phyloP scores from a whole-genome alignment of 306 rosid genomes.

The Glycyrrhiza uralensis region DNA sequence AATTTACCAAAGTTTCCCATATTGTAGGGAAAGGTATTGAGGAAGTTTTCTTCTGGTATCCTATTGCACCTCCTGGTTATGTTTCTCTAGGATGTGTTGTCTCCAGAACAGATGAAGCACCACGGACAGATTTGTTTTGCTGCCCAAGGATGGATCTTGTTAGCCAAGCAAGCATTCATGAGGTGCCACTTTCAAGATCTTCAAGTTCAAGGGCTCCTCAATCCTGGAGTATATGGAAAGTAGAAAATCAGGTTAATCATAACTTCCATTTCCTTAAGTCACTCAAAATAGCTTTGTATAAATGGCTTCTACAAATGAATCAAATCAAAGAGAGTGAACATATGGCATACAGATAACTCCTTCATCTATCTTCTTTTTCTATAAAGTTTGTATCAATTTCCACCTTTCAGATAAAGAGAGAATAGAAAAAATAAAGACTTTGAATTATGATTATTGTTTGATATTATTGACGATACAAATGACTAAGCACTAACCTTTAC shows the following conservation, averaged over 20 bases:
- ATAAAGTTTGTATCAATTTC: too few relatives aligned
- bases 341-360: too few relatives aligned
- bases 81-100: conserved; percentile 94
- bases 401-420: too few relatives aligned
- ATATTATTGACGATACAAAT: too few relatives aligned
- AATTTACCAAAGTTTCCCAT: conserved; percentile 88
- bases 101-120: conserved; percentile 77
- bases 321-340: too few relatives aligned
- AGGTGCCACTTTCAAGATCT: conserved; percentile 84
- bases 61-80: conserved; percentile 97
- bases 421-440: too few relatives aligned
- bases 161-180: conserved; percentile 79
- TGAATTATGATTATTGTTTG: too few relatives aligned
- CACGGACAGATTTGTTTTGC: conserved; percentile 59
- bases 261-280: conserved; percentile 7
- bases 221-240: conserved; percentile 99
- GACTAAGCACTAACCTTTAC: too few relatives aligned
- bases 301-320: conserved; percentile 1
- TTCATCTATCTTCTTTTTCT: too few relatives aligned
- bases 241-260: conserved; percentile 74
- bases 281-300: background rate
- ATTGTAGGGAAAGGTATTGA: conserved; percentile 77
- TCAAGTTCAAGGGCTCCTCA: conserved; percentile 73
- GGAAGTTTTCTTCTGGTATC: conserved; percentile 94
- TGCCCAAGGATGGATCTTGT: conserved; percentile 99